Percentiles rank a stretch among this genome's conserved stretches.
phyloP scores from a whole-genome alignment of 2,329 filamentous ascomycete genomes.

The Alternaria arborescens region DNA sequence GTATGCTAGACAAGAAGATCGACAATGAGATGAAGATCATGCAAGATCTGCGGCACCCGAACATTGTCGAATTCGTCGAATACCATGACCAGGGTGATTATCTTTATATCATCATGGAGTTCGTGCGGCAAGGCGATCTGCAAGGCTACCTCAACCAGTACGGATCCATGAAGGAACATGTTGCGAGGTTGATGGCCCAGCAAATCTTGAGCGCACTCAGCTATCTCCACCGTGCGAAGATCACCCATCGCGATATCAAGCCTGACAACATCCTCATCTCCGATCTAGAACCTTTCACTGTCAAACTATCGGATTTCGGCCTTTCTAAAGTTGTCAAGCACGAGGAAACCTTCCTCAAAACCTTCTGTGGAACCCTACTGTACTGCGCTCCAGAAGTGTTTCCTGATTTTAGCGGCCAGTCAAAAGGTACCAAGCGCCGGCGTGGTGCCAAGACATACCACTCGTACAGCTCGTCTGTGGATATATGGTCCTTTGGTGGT shows the following conservation, averaged over 20 bases:
- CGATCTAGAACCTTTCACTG: slow-evolving; percentile 73
- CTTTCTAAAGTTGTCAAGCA: slow-evolving; percentile 93
- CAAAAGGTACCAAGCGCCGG: slow-evolving; percentile 69
- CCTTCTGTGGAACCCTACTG: slow-evolving; percentile 93
- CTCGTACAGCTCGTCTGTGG: slow-evolving; percentile 89
- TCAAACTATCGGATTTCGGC: slow-evolving; percentile 97
- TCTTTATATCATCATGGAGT: slow-evolving; percentile 98
- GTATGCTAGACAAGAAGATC: slow-evolving; percentile 86
- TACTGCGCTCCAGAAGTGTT: slow-evolving; percentile 99
- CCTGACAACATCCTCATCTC: slow-evolving; percentile 95
- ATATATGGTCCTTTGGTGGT: slow-evolving; percentile 95
- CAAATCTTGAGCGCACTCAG: slow-evolving; percentile 84
- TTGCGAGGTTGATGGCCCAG: slow-evolving; percentile 74
- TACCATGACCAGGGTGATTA: slow-evolving; percentile 82
- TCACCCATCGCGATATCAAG: slow-evolving; percentile 98
- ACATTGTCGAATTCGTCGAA: slow-evolving; percentile 92
- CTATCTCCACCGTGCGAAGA: slow-evolving; percentile 86
- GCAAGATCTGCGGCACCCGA: slow-evolving; percentile 81
- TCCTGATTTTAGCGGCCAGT: slow-evolving; percentile 75
- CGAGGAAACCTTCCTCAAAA: slow-evolving; percentile 90
- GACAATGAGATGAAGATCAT: slow-evolving; percentile 99
- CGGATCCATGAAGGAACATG: slow-evolving; percentile 70
- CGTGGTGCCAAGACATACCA: slow-evolving; percentile 60
- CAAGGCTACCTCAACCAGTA: slow-evolving; percentile 73
- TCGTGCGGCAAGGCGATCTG: slow-evolving; percentile 81